phyloP scores from a whole-genome alignment of 352 stramenopile species.

The Blastocystis sp. region DNA sequence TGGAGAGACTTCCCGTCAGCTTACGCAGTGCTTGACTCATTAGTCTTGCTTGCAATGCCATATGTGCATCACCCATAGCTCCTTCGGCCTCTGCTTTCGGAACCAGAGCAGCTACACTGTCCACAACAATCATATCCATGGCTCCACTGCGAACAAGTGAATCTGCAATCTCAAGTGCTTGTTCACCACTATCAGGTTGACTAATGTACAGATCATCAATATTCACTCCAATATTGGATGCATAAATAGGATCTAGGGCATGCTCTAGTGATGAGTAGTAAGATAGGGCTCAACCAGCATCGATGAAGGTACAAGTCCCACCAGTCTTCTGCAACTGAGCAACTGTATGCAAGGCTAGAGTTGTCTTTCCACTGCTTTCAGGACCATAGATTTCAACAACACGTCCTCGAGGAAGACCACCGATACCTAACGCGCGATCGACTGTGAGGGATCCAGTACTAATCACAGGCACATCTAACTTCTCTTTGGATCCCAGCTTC shows the following conservation, averaged over 20 bases:
- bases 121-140: conserved; percentile 94
- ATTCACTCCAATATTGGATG: conserved; percentile 84
- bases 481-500: conserved; percentile 85
- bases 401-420: conserved; percentile 89
- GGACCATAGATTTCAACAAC: conserved; percentile 98
- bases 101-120: conserved; percentile 93
- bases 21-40: conserved; percentile 96
- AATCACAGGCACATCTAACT: conserved; percentile 85
- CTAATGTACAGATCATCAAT: conserved; percentile 91
- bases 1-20: conserved; percentile 88
- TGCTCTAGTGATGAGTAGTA: conserved; percentile 79
- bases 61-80: conserved; percentile 91
- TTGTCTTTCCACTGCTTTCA: conserved; percentile 96
- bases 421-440: conserved; percentile 82
- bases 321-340: conserved; percentile 89
- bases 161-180: conserved; percentile 96
- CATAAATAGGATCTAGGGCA: conserved; percentile 92
- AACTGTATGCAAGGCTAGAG: conserved; percentile 91
- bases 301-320: conserved; percentile 92
- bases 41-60: conserved; percentile 90
- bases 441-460: conserved; percentile 88
- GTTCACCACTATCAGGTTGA: conserved; percentile 93
- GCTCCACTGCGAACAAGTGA: conserved; percentile 89
- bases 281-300: conserved; percentile 73
- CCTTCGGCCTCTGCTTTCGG: conserved; percentile 89